A percentile compares a stretch with the other conserved stretches of the same genome.
Evolutionary conservation across 2,329 filamentous ascomycete species (phyloP).

Genomic region (Dendryphion nanum): DNA sequence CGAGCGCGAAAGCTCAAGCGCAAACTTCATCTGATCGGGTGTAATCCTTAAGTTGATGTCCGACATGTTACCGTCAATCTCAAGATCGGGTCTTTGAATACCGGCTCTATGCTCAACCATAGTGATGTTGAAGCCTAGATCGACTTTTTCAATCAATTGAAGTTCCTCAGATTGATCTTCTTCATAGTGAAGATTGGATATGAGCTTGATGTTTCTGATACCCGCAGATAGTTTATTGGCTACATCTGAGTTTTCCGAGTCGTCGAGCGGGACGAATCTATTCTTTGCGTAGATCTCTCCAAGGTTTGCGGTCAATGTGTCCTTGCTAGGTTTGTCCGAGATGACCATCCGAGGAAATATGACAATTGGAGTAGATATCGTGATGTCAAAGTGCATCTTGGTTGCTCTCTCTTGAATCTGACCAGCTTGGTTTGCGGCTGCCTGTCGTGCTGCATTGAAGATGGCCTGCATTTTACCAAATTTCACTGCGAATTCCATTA

Average conservation of each 20-base stretch:
- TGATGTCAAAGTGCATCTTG: constrained; percentile 89
- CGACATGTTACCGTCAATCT: constrained; percentile 89
- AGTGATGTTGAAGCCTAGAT: constrained; percentile 87
- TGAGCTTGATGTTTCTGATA: constrained; percentile 87
- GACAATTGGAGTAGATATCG: constrained; percentile 92
- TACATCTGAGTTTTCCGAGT: constrained; percentile 68
- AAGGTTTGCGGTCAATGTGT: constrained; percentile 86
- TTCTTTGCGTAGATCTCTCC: constrained; percentile 98
- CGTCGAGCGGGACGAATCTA: constrained; percentile 81
- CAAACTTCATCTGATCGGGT: constrained; percentile 85
- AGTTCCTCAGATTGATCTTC: constrained; percentile 75
- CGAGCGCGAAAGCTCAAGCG: constrained; percentile 82
- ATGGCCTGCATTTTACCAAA: constrained; percentile 99
- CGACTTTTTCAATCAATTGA: constrained; percentile 95
- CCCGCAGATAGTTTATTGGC: constrained; percentile 90
- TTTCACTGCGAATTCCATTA: constrained; percentile 96
- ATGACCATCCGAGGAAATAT: constrained; percentile 82
- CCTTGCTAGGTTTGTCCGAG: constrained; percentile 68
- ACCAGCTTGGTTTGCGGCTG: constrained; percentile 87
- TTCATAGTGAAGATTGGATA: constrained; percentile 82
- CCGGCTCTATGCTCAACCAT: constrained; percentile 83
- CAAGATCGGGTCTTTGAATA: constrained; percentile 79
- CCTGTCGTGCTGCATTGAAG: constrained; percentile 94
- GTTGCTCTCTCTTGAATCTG: constrained; percentile 88
- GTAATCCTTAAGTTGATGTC: constrained; percentile 88